A percentile compares a stretch with the other conserved stretches of the same genome.
phyloP scores from a whole-genome alignment of 2,329 filamentous ascomycete species.

The Aspergillus fijiensis region DNA sequence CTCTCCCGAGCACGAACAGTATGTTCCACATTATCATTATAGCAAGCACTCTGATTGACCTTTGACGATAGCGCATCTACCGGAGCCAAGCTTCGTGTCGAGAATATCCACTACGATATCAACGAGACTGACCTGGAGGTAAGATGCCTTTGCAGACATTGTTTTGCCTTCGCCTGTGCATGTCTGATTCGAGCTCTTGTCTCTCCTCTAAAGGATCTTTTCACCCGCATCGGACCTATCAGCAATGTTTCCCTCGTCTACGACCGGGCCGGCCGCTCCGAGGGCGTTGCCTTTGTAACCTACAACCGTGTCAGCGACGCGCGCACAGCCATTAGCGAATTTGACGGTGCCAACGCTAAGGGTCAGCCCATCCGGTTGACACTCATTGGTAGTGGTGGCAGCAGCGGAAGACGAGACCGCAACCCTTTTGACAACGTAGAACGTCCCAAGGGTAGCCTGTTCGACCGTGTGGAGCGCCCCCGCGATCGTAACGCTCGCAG shows the following conservation, averaged over 20 bases:
- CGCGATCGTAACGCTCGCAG: conserved; percentile 42
- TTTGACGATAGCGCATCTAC: conserved; percentile 48
- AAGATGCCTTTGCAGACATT: conserved; percentile 16
- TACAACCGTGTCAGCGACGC: conserved; percentile 73
- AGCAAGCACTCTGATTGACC: conserved; percentile 11
- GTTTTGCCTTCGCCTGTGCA: background rate
- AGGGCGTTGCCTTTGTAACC: conserved; percentile 79
- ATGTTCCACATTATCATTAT: conserved; percentile 20
- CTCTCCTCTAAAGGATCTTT: conserved; percentile 66
- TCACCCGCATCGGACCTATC: conserved; percentile 73
- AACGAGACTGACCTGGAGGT: conserved; percentile 81
- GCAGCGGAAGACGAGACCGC: conserved; percentile 32
- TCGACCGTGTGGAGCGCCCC: conserved; percentile 58
- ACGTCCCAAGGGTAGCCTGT: conserved; percentile 61
- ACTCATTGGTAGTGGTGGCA: conserved; percentile 61
- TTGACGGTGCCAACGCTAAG: conserved; percentile 86
- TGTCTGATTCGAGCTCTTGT: background rate
- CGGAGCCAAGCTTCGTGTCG: conserved; percentile 74
- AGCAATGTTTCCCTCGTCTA: conserved; percentile 70
- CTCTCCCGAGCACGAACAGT: conserved; percentile 38
- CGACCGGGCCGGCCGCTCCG: conserved; percentile 83
- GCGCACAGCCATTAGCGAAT: conserved; percentile 71
- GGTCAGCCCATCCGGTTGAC: conserved; percentile 78
- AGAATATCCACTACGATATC: conserved; percentile 90
- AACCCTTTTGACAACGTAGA: conserved; percentile 53